phyloP scores from a whole-genome alignment of 768 basidiomycete genomes.

The Tylopilus sp. region DNA sequence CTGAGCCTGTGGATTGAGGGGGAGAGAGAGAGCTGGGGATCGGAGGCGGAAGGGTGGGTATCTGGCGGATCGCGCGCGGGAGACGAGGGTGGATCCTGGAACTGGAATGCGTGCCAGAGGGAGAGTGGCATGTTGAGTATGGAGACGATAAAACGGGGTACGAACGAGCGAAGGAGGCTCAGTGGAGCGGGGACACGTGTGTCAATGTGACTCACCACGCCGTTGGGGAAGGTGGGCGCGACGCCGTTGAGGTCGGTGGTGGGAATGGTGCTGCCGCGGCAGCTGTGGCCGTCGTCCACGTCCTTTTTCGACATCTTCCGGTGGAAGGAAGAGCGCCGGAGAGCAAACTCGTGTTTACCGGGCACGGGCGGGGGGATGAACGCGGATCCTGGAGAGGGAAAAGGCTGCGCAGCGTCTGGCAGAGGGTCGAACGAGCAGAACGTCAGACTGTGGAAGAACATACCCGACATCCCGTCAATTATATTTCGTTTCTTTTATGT shows the following conservation, averaged over 20 bases:
- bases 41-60: neutral
- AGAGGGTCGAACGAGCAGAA: neutral
- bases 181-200: constrained; percentile 17
- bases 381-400: constrained; percentile 64
- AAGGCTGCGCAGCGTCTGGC: constrained; percentile 41
- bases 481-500: neutral
- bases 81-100: constrained; percentile 34
- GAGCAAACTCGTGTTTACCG: constrained; percentile 65
- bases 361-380: constrained; percentile 69
- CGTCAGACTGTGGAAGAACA: neutral
- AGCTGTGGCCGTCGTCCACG: constrained; percentile 8
- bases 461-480: neutral
- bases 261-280: no score
- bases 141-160: constrained; percentile 25
- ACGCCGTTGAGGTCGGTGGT: no score
- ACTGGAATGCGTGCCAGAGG: constrained; percentile 23
- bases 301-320: constrained; percentile 26
- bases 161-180: constrained; percentile 24
- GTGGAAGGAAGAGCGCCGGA: constrained; percentile 30
- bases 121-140: constrained; percentile 30
- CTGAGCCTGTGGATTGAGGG: constrained; percentile 17
- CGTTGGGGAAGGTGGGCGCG: no score
- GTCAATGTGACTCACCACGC: constrained; percentile 28
- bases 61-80: constrained; percentile 36
- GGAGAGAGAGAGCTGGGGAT: constrained; percentile 3